Percentiles rank a stretch among this genome's conserved stretches.
Evolutionary conservation across 139 green algal genomes (phyloP).

Genomic region (Chlorella sp.): DNA sequence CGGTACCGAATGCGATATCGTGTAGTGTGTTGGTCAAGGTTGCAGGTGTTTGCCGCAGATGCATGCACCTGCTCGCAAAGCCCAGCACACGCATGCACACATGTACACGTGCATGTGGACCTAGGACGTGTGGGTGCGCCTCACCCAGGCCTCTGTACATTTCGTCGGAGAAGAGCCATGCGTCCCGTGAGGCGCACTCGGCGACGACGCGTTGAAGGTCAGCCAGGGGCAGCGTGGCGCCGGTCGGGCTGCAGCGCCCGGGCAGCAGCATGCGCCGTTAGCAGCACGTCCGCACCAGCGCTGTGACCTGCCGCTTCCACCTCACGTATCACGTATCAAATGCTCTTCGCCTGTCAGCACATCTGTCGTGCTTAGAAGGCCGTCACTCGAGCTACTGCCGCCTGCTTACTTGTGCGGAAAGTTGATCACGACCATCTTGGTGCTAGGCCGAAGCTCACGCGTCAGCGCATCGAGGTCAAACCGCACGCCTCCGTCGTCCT

Average conservation of each 20-base stretch:
- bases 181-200: slow-evolving; percentile 13
- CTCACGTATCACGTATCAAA: too few relatives aligned
- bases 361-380: background rate
- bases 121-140: background rate
- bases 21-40: too few relatives aligned
- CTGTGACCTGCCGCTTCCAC: too few relatives aligned
- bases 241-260: slow-evolving; percentile 30
- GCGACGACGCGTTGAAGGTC: slow-evolving; percentile 39
- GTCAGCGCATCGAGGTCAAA: slow-evolving; percentile 33
- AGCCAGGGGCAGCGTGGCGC: slow-evolving; percentile 17
- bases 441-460: background rate
- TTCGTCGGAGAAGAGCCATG: slow-evolving; percentile 72
- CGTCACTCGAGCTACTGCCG: background rate
- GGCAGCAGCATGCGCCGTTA: too few relatives aligned
- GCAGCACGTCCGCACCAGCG: too few relatives aligned
- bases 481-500: background rate
- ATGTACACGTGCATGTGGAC: background rate
- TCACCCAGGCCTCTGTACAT: slow-evolving; percentile 62
- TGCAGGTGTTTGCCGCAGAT: too few relatives aligned
- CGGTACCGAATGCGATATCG: background rate
- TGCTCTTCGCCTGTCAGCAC: too few relatives aligned
- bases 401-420: slow-evolving; percentile 72
- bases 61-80: too few relatives aligned
- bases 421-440: slow-evolving; percentile 64
- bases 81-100: background rate